Base-by-base conservation (phyloP, 345 rosid species). In the Citrus hindsii region DNA sequence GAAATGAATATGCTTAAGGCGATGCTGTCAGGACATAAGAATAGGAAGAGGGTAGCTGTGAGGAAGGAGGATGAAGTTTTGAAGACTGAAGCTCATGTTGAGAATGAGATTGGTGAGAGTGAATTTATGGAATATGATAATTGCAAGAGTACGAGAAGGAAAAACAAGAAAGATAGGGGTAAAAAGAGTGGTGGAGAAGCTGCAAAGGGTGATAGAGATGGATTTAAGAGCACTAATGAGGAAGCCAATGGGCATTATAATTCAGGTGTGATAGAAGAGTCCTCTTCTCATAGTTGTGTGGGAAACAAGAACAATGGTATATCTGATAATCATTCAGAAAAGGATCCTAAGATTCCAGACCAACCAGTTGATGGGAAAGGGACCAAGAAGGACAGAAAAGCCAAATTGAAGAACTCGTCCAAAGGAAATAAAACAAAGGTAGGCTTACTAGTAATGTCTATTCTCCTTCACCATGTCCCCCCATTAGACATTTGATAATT, bases 341-440 rank as follows among this genome's bases (percentile, higher is more conserved):
- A 84, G 60, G 76, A 38, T 80, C 67, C 32, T 12, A 82, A 85
- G 62, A 69, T 48, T 51, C 76, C 80, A 32, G 71, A 80, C 76
- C 86, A 79, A 73, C 66, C 79, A 67, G 33, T 79, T 28, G 85
- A 80, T 35, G 84, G 73, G 73, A 87, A 85, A 81, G 85, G 82
- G 37, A 79, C 35, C 38, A 87, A 79, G 82, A 92, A 88, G 80
- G 91, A 85, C 72, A 37, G 81, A 30, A 79, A 82, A 64, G 66
- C 78, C 67, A 90, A 87, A 81, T 82, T 86, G 64, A 94, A 88
- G 83, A 89, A 84, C 80, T 81, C 84, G 8, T 87, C 97, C 55
- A 94, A 90, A 88, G 94, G 93, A 77, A 96, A 87, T 90, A 94
- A 91, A 79, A 76, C 79, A 42, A 96, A 91, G 97, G 99, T 96